Percentiles rank a stretch among this genome's conserved stretches.
Evolutionary conservation across 257 asterid genomes (phyloP).

Genomic region (Solanum lignicaule): DNA sequence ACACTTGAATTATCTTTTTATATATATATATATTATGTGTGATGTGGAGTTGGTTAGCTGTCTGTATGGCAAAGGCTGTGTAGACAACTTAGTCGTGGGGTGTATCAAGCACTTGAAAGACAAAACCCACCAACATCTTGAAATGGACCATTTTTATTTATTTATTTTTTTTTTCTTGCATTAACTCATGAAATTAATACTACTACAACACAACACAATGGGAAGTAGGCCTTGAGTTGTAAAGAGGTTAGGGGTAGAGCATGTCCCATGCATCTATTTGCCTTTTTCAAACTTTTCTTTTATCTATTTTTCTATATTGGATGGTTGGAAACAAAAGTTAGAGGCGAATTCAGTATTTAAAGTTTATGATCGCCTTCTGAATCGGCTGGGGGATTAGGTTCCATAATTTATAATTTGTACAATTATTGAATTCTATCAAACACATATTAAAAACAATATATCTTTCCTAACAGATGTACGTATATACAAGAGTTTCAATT

Average conservation of each 20-base stretch:
- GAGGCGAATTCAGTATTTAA: neutral
- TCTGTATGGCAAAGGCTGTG: slow-evolving; percentile 9
- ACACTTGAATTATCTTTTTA: too few relatives aligned
- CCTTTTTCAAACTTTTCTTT: neutral
- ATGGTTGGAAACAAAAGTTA: neutral
- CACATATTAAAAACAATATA: neutral
- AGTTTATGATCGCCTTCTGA: neutral
- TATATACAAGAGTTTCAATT: neutral
- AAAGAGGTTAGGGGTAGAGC: slow-evolving; percentile 2
- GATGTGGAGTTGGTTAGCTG: slow-evolving; percentile 18
- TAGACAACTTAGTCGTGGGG: slow-evolving; percentile 12
- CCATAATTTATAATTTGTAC: neutral
- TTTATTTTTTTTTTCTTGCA: neutral
- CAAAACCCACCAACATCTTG: slow-evolving; percentile 33
- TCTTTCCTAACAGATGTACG: neutral
- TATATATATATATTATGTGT: neutral
- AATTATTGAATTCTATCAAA: too few relatives aligned
- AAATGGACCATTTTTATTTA: slow-evolving; percentile 6
- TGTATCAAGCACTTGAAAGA: slow-evolving; percentile 11
- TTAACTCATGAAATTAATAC: neutral
- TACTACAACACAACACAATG: neutral
- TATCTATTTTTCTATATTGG: neutral
- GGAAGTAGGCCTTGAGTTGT: neutral
- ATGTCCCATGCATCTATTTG: neutral
- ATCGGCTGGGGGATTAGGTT: neutral